Evolutionary conservation across 1,284 basidiomycete genomes (phyloP), one percentile per base, ranked within the genome.

Genomic region (Cryptococcus sp.): DNA sequence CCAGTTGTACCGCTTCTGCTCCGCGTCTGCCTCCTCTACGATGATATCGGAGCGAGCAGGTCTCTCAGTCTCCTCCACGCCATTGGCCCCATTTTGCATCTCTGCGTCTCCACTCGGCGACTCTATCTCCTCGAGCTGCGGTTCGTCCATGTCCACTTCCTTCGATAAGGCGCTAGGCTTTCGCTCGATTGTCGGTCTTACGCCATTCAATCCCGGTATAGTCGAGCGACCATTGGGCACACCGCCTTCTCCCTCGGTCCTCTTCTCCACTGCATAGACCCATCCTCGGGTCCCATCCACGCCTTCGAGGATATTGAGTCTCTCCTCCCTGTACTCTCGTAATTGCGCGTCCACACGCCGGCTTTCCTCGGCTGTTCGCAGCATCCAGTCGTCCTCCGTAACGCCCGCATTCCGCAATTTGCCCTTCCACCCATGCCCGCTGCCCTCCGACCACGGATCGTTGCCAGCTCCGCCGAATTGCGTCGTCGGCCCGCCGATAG

Each of bases 381-480:
- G 81, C 87, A 95, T 93, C 92, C 92, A 96, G 70, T 93, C 93
- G 68, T 93, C 88, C 70, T 87, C 87, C 31, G 84, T 87, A 13
- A 93, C 83, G 0, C 89, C 89, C 56, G 90, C 87, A 13, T 86
- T 59, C 42, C 68, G 54, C 45, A 81, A 61, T 56, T 66, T 71
- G 13, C 71, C 65, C 13, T 77, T 71, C 57, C 78, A 76, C 52
- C 88, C 88, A 61, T 89, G 91, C 56, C 88, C 79, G 0, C 88
- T 88, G 0, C 88, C 88, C 66, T 91, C 89, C 62, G 87, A 87
- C 78, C 88, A 94, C 0, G 93, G 93, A 11, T 90, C 89, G 77
- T 85, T 84, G 0, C 92, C 93, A 17, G 83, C 83, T 0, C 85
- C 84, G 27, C 89, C 92, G 67, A 94, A 96, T 47, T 92, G 85